Percentiles rank a stretch among this genome's conserved stretches.
Conservation (phyloP, 345 rosid species). For the Eucalyptus urophylla region DNA sequence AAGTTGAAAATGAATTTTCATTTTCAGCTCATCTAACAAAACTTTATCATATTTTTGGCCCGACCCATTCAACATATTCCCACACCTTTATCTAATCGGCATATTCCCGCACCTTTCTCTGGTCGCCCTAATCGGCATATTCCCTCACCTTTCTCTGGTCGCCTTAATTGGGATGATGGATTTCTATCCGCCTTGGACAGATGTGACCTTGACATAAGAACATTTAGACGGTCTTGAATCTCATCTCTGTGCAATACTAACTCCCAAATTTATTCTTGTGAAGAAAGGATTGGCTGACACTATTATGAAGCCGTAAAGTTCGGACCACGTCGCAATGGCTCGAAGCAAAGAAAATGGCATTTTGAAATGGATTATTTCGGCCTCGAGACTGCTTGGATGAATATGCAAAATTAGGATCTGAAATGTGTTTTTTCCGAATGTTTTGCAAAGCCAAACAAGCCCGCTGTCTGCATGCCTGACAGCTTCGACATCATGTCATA, state of each 20-base stretch:
- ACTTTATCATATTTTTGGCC: background rate
- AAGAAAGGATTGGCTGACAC: background rate
- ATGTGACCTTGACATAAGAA: background rate
- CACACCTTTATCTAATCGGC: background rate
- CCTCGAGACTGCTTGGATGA: background rate
- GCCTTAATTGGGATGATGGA: background rate
- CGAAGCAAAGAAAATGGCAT: background rate
- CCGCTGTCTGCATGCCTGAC: background rate
- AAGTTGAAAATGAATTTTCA: background rate
- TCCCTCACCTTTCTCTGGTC: background rate
- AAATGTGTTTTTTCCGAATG: background rate
- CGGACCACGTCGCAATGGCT: background rate
- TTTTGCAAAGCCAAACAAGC: background rate
- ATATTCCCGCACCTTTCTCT: background rate
- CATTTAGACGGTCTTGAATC: background rate
- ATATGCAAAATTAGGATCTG: background rate
- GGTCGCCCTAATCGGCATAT: background rate
- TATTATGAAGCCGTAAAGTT: background rate
- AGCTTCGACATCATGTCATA: background rate
- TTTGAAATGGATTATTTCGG: background rate
- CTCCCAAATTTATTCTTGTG: background rate
- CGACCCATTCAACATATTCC: background rate
- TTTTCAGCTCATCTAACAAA: background rate
- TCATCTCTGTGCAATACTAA: accelerated
- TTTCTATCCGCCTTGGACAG: background rate